A percentile compares a stretch with the other conserved stretches of the same genome.
These are phyloP conservation scores for Suillus alpinus DNA, from an alignment of 768 basidiomycete species.

Conservation along the genomic window DNA sequence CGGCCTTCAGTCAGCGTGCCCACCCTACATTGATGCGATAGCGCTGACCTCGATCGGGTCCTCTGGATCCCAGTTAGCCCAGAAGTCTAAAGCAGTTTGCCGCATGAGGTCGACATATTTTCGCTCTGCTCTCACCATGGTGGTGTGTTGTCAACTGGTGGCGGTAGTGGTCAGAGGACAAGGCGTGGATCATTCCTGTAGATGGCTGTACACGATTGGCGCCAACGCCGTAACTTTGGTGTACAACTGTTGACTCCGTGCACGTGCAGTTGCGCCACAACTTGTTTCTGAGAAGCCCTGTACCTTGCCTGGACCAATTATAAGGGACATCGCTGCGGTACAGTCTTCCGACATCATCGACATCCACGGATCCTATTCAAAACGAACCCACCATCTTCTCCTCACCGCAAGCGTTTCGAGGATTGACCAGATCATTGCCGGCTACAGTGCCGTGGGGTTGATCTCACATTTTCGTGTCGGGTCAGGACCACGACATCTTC, in stretches of 20 bases:
- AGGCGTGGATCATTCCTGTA: neutral
- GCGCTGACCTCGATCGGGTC: conserved; percentile 27
- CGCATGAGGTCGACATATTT: conserved; percentile 36
- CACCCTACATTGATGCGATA: neutral
- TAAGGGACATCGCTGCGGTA: no score
- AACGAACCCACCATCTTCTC: no score
- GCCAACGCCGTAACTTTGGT: neutral
- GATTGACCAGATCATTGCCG: no score
- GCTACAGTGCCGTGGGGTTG: no score
- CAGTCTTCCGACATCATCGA: no score
- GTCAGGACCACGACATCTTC: no score
- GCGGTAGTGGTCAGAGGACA: neutral
- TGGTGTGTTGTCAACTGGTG: neutral
- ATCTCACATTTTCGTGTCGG: no score
- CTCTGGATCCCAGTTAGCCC: conserved; percentile 37
- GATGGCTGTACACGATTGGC: neutral
- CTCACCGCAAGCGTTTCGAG: no score
- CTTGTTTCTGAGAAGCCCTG: no score
- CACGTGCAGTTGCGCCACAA: neutral
- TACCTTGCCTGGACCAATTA: no score
- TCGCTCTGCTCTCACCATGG: conserved; percentile 10
- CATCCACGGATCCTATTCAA: no score
- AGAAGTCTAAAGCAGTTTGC: conserved; percentile 23
- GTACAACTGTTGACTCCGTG: neutral
- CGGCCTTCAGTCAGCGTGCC: neutral